Evolutionary conservation across 176 grass and related monocot genomes (phyloP).

Genomic region (Luzula sylvatica): DNA sequence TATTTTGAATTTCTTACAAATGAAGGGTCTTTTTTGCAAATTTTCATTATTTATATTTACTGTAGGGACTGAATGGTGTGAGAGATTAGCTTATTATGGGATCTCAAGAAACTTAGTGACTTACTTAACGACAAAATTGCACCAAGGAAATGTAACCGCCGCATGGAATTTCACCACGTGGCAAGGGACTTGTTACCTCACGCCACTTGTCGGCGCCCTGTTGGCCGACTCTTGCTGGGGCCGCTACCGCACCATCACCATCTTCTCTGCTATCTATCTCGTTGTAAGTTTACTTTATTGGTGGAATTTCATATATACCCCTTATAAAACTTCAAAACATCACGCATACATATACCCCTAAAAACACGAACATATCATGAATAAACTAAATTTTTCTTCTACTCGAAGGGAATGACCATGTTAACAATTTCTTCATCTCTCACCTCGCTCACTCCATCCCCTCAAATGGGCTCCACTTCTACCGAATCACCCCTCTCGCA

Average conservation of each 20-base stretch:
- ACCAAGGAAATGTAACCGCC: slow-evolving; percentile 64
- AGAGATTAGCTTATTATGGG: slow-evolving; percentile 84
- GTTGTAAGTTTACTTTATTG: too few species aligned
- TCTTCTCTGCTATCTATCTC: slow-evolving; percentile 71
- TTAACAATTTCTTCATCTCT: slow-evolving; percentile 66
- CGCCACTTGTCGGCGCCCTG: slow-evolving; percentile 66
- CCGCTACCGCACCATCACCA: slow-evolving; percentile 62
- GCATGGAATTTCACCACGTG: slow-evolving; percentile 80
- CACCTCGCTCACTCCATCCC: slow-evolving; percentile 41
- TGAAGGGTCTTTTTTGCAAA: too few species aligned
- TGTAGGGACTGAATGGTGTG: slow-evolving; percentile 46
- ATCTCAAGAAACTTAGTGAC: slow-evolving; percentile 67
- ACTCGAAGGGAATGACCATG: slow-evolving; percentile 50
- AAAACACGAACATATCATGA: too few species aligned
- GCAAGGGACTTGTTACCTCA: slow-evolving; percentile 93
- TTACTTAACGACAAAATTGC: slow-evolving; percentile 62
- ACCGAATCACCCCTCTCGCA: slow-evolving; percentile 21
- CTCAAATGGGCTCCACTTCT: slow-evolving; percentile 45
- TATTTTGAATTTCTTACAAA: neutral
- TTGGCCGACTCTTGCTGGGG: slow-evolving; percentile 85
- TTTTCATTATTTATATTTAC: too few species aligned
- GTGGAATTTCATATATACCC: too few species aligned
- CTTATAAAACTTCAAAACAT: too few species aligned
- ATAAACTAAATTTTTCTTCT: neutral
- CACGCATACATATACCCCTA: too few species aligned